Evolutionary conservation across 2,329 filamentous ascomycete genomes (phyloP).

Genomic region (Verticillium zaregamsianum): DNA sequence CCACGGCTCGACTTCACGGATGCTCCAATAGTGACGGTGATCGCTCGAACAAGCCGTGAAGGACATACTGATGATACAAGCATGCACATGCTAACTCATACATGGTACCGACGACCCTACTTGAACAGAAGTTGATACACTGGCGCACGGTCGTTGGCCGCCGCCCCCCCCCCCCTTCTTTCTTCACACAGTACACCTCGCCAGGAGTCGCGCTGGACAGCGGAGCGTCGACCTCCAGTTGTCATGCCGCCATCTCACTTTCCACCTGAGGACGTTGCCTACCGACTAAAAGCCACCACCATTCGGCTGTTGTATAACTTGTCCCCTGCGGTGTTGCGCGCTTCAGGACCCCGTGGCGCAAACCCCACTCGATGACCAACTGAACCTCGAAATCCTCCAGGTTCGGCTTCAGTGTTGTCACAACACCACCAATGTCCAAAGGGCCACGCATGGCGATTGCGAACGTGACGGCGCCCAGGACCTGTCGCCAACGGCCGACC

Average conservation of each 20-base stretch:
- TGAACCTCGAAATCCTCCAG: constrained; percentile 61
- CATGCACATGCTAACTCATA: too few species aligned
- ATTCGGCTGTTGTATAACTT: constrained; percentile 50
- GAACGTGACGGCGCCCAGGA: constrained; percentile 59
- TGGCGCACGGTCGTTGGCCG: too few species aligned
- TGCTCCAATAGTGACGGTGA: too few species aligned
- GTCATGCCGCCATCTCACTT: neutral
- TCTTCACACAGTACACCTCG: too few species aligned
- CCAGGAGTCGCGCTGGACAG: neutral
- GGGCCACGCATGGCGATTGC: constrained; percentile 59
- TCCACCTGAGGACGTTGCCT: constrained; percentile 15
- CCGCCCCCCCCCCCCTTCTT: too few species aligned
- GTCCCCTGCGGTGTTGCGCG: constrained; percentile 30
- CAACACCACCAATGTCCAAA: constrained; percentile 47
- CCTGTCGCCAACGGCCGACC: constrained; percentile 57
- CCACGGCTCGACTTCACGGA: too few species aligned
- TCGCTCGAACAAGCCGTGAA: too few species aligned
- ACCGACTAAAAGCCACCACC: constrained; percentile 64
- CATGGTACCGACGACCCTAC: too few species aligned
- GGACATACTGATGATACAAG: too few species aligned
- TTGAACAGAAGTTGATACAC: too few species aligned
- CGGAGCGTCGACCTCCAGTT: neutral
- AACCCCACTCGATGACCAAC: constrained; percentile 56
- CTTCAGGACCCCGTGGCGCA: constrained; percentile 45
- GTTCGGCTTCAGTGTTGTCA: constrained; percentile 50